Evolutionary conservation across 83 land plant species (phyloP), one percentile per base, ranked within the genome.

Genomic region (Thuja plicata): DNA sequence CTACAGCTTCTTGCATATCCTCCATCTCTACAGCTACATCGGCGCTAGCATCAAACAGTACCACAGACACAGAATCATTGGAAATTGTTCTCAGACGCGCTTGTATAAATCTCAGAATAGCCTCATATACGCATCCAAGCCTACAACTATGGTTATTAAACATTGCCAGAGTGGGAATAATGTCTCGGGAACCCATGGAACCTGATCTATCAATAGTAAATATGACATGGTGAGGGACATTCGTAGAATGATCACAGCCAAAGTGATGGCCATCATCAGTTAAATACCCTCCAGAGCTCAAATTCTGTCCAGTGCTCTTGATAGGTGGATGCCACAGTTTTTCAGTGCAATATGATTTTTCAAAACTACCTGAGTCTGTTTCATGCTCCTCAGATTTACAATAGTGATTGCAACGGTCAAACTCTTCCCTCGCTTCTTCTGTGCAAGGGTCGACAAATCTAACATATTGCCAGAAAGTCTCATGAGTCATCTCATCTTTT

Each of bases 91-190:
- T 37, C 1, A 45, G 27, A 0, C 87, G 41, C 0, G 19, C 90
- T 41, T 46, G 41, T 5, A 88, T 90, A 76, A 92, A 92, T 34
- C 86, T 54, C 7, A 92, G 62, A 8, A 92, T 84, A 27, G 91
- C 93, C 83, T 92, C 89, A 76, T 85, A 92, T 37, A 92, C 88
- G 52, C 93, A 91, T 10, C 92, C 92, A 30, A 92, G 73, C 30
- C 93, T 87, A 52, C 86, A 87, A 8, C 6, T 62, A 76, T 90
- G 90, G 2, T 19, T 19, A 15, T 74, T 41, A 78, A 91, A 89
- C 41, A 81, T 89, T 11, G 89, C 89, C 89, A 92, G 73, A 0
- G 87, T 89, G 3, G 93, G 92, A 34, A 17, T 34, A n/a, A 89
- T 88, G 86, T 92, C 89, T 1, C 0, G 1, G 17, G 19, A 9